Conservation (phyloP, 2,329 filamentous ascomycete genomes). For the Calonectria crousiana region DNA sequence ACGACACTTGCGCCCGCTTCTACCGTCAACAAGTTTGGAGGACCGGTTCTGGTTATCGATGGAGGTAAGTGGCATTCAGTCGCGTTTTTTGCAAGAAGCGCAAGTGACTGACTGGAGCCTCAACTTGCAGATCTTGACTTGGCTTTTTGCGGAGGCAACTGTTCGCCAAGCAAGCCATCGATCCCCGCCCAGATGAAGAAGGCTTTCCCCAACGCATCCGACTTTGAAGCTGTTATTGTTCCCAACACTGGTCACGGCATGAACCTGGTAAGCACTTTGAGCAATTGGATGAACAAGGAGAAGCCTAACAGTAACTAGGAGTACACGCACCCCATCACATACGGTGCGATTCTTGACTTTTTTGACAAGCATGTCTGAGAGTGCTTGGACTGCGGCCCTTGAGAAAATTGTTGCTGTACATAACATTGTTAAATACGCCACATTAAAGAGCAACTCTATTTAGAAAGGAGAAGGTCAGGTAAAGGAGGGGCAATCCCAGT, state of each 20-base stretch:
- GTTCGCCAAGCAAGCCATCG: neutral
- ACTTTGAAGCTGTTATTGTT: neutral
- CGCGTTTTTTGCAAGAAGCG: neutral
- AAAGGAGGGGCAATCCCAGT: neutral
- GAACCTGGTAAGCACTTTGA: neutral
- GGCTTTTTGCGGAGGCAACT: constrained; percentile 1
- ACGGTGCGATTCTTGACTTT: neutral
- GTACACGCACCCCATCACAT: neutral
- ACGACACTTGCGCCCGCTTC: neutral
- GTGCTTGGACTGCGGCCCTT: neutral
- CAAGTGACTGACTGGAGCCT: neutral
- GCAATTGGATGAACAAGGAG: neutral
- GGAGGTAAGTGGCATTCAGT: neutral
- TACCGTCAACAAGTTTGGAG: neutral
- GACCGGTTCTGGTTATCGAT: neutral
- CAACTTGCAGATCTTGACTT: neutral
- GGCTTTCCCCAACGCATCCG: neutral
- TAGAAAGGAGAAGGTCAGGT: neutral
- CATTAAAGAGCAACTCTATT: neutral
- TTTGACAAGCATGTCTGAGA: neutral
- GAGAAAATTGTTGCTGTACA: neutral
- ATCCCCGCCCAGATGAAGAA: neutral
- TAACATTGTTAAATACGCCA: neutral
- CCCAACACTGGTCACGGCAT: neutral
- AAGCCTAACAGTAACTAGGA: neutral